These are phyloP conservation scores for Takashimella tepidaria DNA, from an alignment of 1,284 basidiomycete genomes.

Conservation along the genomic window DNA sequence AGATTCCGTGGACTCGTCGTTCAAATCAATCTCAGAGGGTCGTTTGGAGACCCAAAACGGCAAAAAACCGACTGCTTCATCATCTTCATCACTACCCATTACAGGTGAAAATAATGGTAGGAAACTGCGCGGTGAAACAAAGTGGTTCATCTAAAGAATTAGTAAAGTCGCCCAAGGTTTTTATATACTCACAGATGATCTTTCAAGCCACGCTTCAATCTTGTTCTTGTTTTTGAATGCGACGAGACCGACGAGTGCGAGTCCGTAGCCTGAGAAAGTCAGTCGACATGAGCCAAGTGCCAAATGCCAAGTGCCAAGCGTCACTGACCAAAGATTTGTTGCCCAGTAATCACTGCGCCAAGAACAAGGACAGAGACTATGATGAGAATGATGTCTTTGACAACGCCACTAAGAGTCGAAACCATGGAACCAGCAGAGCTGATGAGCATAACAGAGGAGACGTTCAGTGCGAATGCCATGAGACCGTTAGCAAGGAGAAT, in stretches of 20 bases:
- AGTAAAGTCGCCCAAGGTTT: too few relatives aligned
- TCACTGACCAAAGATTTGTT: neutral
- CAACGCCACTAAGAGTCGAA: neutral
- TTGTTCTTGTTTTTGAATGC: neutral
- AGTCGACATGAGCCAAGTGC: too few relatives aligned
- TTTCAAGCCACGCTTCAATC: neutral
- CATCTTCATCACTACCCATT: neutral
- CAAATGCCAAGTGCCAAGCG: neutral
- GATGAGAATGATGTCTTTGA: neutral
- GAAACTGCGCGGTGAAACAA: neutral
- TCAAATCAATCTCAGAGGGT: neutral
- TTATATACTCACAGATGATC: too few relatives aligned
- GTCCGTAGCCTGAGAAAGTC: neutral
- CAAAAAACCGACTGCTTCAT: neutral
- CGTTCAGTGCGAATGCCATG: neutral
- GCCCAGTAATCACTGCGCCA: neutral
- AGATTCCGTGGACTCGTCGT: neutral
- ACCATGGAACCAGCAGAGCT: neutral
- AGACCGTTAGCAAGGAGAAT: neutral
- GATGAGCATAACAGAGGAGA: neutral
- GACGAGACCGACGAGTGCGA: neutral
- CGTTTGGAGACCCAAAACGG: neutral
- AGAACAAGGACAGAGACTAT: neutral
- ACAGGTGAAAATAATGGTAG: neutral
- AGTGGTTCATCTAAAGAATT: too few relatives aligned